Conservation (phyloP, 2,329 filamentous ascomycete genomes). For the Bipolaris sorokiniana region DNA sequence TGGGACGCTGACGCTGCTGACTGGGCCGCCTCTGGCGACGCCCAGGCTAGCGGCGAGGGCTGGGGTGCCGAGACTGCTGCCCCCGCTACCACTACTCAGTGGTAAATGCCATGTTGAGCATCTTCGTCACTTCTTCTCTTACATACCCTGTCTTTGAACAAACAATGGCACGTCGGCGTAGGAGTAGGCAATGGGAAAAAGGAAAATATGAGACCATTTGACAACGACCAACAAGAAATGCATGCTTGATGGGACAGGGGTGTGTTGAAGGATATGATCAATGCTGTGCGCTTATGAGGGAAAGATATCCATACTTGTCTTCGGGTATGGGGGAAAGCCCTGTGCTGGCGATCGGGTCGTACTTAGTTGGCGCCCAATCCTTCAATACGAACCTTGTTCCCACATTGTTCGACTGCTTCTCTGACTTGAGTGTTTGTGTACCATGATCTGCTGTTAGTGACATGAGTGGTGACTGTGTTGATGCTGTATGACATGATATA, state of each 20-base stretch:
- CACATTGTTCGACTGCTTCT: conserved; percentile 3
- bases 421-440: neutral
- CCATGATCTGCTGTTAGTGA: neutral
- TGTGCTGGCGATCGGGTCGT: conserved; percentile 81
- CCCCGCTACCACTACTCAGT: conserved; percentile 46
- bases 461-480: neutral
- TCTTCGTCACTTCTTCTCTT: conserved; percentile 24
- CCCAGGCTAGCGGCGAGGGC: conserved; percentile 58
- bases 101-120: conserved; percentile 49
- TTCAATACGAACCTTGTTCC: conserved; percentile 34
- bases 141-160: conserved; percentile 47
- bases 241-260: conserved; percentile 16
- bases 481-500: neutral
- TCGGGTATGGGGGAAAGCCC: conserved; percentile 87
- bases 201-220: conserved; percentile 33
- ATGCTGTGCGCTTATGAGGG: conserved; percentile 88
- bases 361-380: conserved; percentile 81
- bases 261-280: conserved; percentile 41
- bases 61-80: conserved; percentile 55
- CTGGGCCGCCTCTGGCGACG: conserved; percentile 67
- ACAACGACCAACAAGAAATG: conserved; percentile 18
- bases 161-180: conserved; percentile 36
- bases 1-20: conserved; percentile 69
- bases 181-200: conserved; percentile 34
- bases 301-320: conserved; percentile 82